Conservation (phyloP, 2,329 filamentous ascomycete species). For the Penicillium sp. region DNA sequence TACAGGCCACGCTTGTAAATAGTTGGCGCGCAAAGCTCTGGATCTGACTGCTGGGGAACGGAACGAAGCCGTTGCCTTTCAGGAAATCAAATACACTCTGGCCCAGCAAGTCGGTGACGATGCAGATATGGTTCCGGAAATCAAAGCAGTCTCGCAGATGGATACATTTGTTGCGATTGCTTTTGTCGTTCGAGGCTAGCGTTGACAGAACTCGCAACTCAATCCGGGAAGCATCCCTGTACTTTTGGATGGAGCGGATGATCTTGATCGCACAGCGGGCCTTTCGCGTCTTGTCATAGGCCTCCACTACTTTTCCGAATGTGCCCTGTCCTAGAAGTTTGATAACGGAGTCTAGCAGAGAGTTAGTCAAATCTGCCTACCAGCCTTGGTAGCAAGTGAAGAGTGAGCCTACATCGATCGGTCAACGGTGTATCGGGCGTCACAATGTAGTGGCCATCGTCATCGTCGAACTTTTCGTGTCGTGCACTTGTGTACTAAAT, state of each 20-base stretch:
- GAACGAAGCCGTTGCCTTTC: conserved; percentile 91
- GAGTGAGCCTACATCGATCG: conserved; percentile 72
- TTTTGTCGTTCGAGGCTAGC: conserved; percentile 83
- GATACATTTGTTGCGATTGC: conserved; percentile 94
- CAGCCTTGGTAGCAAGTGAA: background rate
- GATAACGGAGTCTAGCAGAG: conserved; percentile 72
- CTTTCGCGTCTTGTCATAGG: conserved; percentile 74
- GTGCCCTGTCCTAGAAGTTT: conserved; percentile 94
- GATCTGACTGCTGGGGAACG: conserved; percentile 97
- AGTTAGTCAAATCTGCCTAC: conserved; percentile 12
- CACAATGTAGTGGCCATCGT: conserved; percentile 96
- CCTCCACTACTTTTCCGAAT: conserved; percentile 97
- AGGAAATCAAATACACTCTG: conserved; percentile 98
- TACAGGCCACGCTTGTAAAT: conserved; percentile 97
- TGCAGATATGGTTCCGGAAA: conserved; percentile 94
- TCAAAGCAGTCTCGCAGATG: conserved; percentile 97
- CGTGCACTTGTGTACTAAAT: conserved; percentile 49
- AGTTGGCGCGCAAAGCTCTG: conserved; percentile 94
- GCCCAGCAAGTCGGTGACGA: conserved; percentile 74
- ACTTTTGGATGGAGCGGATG: conserved; percentile 97
- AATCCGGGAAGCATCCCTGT: conserved; percentile 92
- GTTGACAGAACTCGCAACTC: conserved; percentile 92
- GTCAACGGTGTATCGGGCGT: conserved; percentile 83
- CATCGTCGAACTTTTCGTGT: conserved; percentile 82
- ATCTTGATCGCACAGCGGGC: conserved; percentile 94